Evolutionary conservation across 1,284 basidiomycete genomes (phyloP), one percentile per base, ranked within the genome.

Genomic region (Caloboletus firmus): DNA sequence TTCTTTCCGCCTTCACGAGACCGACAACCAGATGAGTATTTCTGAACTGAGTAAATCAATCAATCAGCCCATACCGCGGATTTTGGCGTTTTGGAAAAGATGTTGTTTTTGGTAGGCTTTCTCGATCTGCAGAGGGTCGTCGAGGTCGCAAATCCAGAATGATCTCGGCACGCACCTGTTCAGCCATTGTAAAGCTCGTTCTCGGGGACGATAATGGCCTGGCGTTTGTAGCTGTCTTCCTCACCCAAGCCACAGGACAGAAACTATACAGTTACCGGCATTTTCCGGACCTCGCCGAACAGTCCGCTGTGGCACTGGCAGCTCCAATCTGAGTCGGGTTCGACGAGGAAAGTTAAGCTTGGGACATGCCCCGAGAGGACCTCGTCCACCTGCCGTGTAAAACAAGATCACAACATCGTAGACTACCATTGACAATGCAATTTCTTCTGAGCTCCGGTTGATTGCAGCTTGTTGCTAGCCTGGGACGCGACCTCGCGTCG

Each of bases 21-120:
- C 22, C 31, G 34, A 48, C 31, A 31, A 41, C 40, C 30, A 35
- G 43, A 59, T 68, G 52, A 65, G 55, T 28, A 36, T 17, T 30
- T 28, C 18, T 24, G n/a, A 34, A 41, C n/a, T 13, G 46, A 48
- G 51, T 17, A 37, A 45, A 59, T n/a, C 39, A 50, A 58, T 45
- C 47, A n/a, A 43, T 45, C 32, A n/a, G 41, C 34, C 48, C 69
- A 85, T 79, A 93, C 93, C 91, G 72, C 88, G 89, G 66, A 84
- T 80, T 85, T 99, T 99, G 75, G 93, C 83, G 80, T 97, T 97
- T 79, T 97, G 93, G 87, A 99, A 99, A 74, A 99, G 85, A 72
- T 88, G 85, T 78, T 99, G 96, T 82, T 98, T 98, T 79, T 96
- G 94, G 82, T 83, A 98, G 65, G 91, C 90, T 79, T 93, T 95